Percentiles rank a stretch among this genome's conserved stretches.
Evolutionary conservation across 2,329 filamentous ascomycete species (phyloP).

Genomic region (Penicillium sp.): DNA sequence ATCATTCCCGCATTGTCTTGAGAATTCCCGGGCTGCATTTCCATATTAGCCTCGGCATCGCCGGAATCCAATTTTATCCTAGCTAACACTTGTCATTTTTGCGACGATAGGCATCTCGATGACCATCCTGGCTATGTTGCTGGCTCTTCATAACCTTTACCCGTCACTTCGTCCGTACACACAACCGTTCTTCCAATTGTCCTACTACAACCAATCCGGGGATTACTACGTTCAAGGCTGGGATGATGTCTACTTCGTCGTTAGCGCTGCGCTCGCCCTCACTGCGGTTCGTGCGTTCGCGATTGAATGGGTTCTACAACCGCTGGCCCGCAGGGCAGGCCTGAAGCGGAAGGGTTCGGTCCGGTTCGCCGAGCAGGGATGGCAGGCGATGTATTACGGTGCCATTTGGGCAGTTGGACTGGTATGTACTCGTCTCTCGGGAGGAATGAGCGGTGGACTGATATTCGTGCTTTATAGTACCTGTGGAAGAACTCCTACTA

Average conservation of each 20-base stretch:
- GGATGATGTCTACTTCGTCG: constrained; percentile 76
- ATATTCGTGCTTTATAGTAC: constrained; percentile 56
- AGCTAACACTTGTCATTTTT: constrained; percentile 17
- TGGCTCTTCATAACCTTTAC: constrained; percentile 78
- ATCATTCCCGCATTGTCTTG: neutral
- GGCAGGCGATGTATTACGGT: constrained; percentile 80
- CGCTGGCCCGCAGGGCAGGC: constrained; percentile 70
- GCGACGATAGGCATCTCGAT: constrained; percentile 68
- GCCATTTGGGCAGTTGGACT: constrained; percentile 81
- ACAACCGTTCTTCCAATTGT: constrained; percentile 83
- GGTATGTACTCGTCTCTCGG: constrained; percentile 52
- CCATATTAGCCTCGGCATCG: constrained; percentile 7
- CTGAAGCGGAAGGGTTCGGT: constrained; percentile 75
- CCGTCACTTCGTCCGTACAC: constrained; percentile 76
- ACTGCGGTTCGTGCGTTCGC: constrained; percentile 78
- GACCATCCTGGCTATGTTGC: constrained; percentile 79
- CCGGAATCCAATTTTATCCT: neutral
- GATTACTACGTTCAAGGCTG: constrained; percentile 72
- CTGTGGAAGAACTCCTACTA: constrained; percentile 75
- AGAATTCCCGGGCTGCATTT: neutral
- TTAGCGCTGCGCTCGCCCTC: constrained; percentile 78
- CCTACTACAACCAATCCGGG: constrained; percentile 71
- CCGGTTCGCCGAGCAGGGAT: constrained; percentile 91
- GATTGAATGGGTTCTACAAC: constrained; percentile 85
- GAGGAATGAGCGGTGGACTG: constrained; percentile 6